These are phyloP conservation scores for Mycena albidolilacea DNA, from an alignment of 768 basidiomycete species.

Conservation along the genomic window DNA sequence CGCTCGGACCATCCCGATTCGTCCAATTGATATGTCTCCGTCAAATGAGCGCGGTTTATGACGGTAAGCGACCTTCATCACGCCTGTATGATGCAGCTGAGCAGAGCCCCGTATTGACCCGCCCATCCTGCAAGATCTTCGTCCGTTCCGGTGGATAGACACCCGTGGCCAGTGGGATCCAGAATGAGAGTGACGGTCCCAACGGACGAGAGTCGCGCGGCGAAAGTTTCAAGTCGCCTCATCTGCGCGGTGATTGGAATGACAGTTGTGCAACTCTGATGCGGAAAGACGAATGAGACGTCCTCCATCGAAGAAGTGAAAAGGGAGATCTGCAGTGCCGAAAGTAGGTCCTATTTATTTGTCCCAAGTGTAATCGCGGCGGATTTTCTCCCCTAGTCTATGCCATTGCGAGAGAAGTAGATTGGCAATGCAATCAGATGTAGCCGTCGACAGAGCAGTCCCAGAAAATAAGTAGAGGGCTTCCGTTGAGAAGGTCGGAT, in stretches of 20 bases:
- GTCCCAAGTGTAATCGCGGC: neutral
- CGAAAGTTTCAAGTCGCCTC: neutral
- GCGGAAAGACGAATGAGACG: slow-evolving; percentile 8
- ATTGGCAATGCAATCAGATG: slow-evolving; percentile 1
- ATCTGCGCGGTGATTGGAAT: neutral
- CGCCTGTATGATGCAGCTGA: slow-evolving; percentile 1
- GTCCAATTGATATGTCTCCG: neutral
- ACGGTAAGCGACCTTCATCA: neutral
- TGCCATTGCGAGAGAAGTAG: slow-evolving; percentile 4
- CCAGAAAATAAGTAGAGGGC: no score
- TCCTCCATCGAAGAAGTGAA: neutral
- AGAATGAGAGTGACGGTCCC: neutral
- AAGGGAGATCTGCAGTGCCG: neutral
- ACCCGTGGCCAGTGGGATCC: neutral
- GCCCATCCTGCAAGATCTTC: neutral
- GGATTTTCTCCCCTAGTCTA: neutral
- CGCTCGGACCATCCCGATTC: neutral
- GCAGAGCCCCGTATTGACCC: neutral
- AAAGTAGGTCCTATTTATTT: neutral
- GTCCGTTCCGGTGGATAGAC: neutral
- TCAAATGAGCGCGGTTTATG: neutral
- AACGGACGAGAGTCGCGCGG: neutral
- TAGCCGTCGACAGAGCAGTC: neutral
- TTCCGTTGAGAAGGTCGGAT: neutral
- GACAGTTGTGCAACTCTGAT: slow-evolving; percentile 1